phyloP scores from a whole-genome alignment of 306 rosid genomes.

The Cajanus cajan region DNA sequence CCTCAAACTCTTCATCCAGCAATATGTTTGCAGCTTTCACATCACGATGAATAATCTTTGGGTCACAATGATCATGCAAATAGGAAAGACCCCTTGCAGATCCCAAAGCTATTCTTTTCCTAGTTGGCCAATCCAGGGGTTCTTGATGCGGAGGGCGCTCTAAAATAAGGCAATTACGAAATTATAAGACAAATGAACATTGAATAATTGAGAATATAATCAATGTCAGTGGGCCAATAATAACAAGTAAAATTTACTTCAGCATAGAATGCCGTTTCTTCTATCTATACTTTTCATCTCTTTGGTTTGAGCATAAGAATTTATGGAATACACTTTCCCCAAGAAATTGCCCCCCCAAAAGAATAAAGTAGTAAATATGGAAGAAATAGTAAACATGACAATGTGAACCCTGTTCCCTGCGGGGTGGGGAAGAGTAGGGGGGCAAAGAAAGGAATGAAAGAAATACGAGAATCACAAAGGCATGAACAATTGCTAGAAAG shows the following conservation, averaged over 20 bases:
- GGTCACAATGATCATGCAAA: conserved; percentile 97
- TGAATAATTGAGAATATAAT: background rate
- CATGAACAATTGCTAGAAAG: background rate
- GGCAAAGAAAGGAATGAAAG: background rate
- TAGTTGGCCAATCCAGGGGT: conserved; percentile 96
- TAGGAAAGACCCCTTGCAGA: conserved; percentile 98
- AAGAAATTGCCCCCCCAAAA: background rate
- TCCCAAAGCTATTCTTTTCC: conserved; percentile 93
- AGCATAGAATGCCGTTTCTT: background rate
- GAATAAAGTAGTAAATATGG: background rate
- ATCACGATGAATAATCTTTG: conserved; percentile 96
- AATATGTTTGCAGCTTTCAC: conserved; percentile 97
- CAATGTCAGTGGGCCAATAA: background rate
- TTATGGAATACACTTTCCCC: background rate
- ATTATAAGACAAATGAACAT: background rate
- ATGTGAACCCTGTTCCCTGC: background rate
- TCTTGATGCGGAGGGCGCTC: conserved; percentile 86
- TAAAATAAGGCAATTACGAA: conserved; percentile 38
- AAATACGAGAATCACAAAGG: background rate
- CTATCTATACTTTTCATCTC: background rate
- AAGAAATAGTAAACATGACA: background rate
- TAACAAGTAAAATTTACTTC: background rate
- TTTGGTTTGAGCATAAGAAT: background rate
- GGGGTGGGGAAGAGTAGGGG: background rate
- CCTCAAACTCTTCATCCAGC: conserved; percentile 97